Evolutionary conservation across 164 flowering plant species (phyloP), one percentile per base, ranked within the genome.

Genomic region (Cinnamomum chago): DNA sequence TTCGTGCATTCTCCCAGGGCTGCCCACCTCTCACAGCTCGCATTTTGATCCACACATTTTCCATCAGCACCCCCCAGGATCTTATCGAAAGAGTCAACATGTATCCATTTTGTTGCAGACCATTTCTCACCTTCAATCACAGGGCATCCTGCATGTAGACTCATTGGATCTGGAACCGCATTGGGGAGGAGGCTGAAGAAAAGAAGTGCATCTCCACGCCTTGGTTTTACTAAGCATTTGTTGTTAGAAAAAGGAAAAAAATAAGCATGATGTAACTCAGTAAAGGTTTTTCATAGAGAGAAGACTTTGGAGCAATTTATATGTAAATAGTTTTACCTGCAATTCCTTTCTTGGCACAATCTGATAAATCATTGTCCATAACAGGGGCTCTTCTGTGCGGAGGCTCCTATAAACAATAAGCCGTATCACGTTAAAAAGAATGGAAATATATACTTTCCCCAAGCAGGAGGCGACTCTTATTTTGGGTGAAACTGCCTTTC

Each of bases 51-150:
- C 2, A 77, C 65, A 82, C 98, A 93, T 60, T 62, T 76, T 40
- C 87, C 90, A 17, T 67, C 79, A 2, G 23, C 66, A 47, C 55
- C 58, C 9, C 68, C 80, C 75, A 88, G 35, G 55, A 35, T 82
- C 87, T 87, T 89, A 84, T 90, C 95, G 55, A 91, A 88, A 20
- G 91, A 84, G 75, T 87, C 92, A 2, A 96, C 99, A 71, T 90
- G 97, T 73, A 96, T 91, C 99, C 99, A 94, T 83, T 96, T 96
- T 51, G 99, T 96, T 62, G 99, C 97, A 6, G 99, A 94, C 99
- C 99, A 96, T 81, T 96, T 96, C 86, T 96, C 99, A 58, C 99
- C 99, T 76, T 92, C 90, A 58, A 91, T 77, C 75, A 96, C 98
- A 0, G 98, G 98, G 78, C 98, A 94, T 0, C 99, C 97, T 5